Base-by-base conservation (phyloP, 2,329 filamentous ascomycete species). In the Lachnellula arida region DNA sequence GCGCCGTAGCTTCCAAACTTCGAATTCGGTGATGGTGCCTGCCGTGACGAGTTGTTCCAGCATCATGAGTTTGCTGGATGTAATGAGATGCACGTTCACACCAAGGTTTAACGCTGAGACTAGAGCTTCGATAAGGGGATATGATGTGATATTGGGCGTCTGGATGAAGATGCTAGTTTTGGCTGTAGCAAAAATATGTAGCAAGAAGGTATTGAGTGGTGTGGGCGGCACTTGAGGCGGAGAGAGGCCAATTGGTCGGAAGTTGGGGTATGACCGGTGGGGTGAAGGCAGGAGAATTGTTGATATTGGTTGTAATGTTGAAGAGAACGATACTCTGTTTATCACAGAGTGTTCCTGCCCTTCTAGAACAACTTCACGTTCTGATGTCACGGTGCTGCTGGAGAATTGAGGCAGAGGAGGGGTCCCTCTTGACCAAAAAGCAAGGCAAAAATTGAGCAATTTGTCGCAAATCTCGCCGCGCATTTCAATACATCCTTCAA, bases 31-130 rank as follows among this genome's bases (percentile, higher is more conserved):
- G 0, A 86, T 89, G 0, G 86, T 91, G 0, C 87, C 87, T 0
- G 88, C 85, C 0, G 89, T 94, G 23, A 90, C 75, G n/a, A 94
- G 74, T 69, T 95, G 90, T 72, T 95, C 90, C 32, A 89, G 72
- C 15, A 88, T 67, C 88, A 91, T 92, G 77, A 92, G 84, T 14
- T 76, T 75, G 56, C 79, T 78, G 61, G 84, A 86, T 0, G 88
- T 91, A 6, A 88, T 75, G 44, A 92, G 79, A 7, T 76, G 76
- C 1, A 95, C 82, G 53, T 87, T 71, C 11, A 94, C 80, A 1
- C 89, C 88, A 1, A 88, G 79, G 3, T 72, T 63, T 0, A 93
- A 72, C 0, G 87, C 86, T 0, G 73, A 73, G 0, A 87, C 63
- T 0, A 95, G 69, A 0, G 81, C 82, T 0, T 79, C 71, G 0